Percentiles rank a stretch among this genome's conserved stretches.
These are phyloP conservation scores for Tetrastigma voinierianum DNA, from an alignment of 164 flowering plant genomes.

Conservation along the genomic window DNA sequence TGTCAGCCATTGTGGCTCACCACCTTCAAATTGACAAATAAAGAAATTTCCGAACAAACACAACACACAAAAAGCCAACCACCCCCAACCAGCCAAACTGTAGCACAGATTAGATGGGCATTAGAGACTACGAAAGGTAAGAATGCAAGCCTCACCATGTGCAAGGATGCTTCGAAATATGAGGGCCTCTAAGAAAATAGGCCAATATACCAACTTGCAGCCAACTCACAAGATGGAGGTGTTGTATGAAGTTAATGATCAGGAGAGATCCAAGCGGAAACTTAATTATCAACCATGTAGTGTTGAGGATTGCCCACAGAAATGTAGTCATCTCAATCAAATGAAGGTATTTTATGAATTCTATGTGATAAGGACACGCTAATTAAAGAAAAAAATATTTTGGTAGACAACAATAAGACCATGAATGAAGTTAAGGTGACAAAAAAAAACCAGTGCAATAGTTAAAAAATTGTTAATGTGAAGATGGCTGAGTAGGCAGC, in stretches of 20 bases:
- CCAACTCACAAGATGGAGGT: neutral
- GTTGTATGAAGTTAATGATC: neutral
- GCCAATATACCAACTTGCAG: neutral
- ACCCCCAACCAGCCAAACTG: neutral
- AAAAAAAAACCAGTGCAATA: neutral
- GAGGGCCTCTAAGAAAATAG: neutral
- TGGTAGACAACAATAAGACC: neutral
- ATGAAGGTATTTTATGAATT: too few relatives aligned
- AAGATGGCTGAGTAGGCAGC: neutral
- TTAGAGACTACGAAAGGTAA: neutral
- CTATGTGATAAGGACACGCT: too few relatives aligned
- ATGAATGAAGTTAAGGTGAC: neutral
- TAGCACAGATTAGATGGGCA: too few relatives aligned
- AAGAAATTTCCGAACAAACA: too few relatives aligned
- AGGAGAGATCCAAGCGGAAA: neutral
- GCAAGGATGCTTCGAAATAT: neutral
- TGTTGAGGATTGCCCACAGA: too few relatives aligned
- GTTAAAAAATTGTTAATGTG: neutral
- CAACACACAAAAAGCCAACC: too few relatives aligned
- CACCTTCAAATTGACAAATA: too few relatives aligned
- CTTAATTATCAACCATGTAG: neutral
- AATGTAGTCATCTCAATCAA: too few relatives aligned
- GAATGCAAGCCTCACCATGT: neutral
- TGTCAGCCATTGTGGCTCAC: too few relatives aligned
- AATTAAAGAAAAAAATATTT: neutral